Evolutionary conservation across 2,329 filamentous ascomycete species (phyloP), one percentile per base, ranked within the genome.

Genomic region (Alternaria brassicae): DNA sequence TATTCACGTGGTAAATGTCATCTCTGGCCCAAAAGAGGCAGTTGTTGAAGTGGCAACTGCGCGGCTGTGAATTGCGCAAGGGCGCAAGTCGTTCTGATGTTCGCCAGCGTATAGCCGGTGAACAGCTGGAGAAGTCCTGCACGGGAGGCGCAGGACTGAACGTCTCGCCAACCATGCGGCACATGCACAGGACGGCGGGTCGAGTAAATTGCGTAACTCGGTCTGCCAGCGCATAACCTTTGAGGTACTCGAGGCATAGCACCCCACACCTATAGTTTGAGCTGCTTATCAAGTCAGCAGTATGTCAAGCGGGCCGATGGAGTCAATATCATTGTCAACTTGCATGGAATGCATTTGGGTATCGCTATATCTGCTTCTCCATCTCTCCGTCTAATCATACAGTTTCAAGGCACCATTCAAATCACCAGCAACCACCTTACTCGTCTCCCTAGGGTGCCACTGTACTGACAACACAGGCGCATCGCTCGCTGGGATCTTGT

Each of bases 371-470:
- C 36, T 42, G 30, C 50, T 55, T 59, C 56, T 17, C 6, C 23
- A 12, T 9, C 10, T 37, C n/a, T 21, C 15, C 32, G 6, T 42
- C 58, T 72, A 98, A 84, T 98, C 95, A 92, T 93, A 98, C 77
- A 94, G 94, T 77, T 91, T 91, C 61, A 99, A 92, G 44, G 90
- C 84, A 5, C 95, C 94, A 71, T 97, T 92, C 79, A 96, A 79
- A 19, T 95, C 95, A 12, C 93, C 96, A 28, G 93, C 96, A 2
- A 90, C 91, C 34, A 98, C 88, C 84, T 97, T 97, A 75, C 91
- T 95, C 17, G 90, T 95, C 83, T 99, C 95, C 80, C 97, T 91
- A n/a, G 94, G 93, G 79, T 98, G 93, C 94, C 95, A 99, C 76
- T 91, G 91, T 58, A 95, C 87, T 67, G 90, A 91, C n/a, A 92